Base-by-base conservation (phyloP, 768 basidiomycete genomes). In the Suillus lakei region DNA sequence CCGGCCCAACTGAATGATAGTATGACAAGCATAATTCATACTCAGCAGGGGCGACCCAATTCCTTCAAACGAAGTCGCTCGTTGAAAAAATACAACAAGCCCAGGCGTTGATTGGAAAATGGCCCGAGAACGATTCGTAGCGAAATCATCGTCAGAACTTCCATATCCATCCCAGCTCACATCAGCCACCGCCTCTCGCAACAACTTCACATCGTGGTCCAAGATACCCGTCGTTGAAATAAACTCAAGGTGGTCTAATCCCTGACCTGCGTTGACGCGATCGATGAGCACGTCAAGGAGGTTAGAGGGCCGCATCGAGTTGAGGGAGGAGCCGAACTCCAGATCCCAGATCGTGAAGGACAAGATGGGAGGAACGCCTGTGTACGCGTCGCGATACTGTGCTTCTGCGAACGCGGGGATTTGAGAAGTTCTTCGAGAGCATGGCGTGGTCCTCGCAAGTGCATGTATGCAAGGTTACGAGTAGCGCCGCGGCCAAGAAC, bases 151-250 rank as follows among this genome's bases (percentile, higher is more conserved):
- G n/a, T n/a, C n/a, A 16, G 21, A 16, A 18, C 23, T 23, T 15
- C 43, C 59, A 39, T 41, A 30, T 30, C 28, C 34, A 41, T 60
- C 59, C 59, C 59, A 60, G n/a, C 21, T 21, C 38, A 60, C 38
- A n/a, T 60, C 39, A 6, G n/a, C 59, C n/a, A 60, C 59, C 18
- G 43, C 59, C 43, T 60, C 59, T 60, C 26, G 39, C 59, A 60
- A 9, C 8, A 41, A 60, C 28, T 21, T 0, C 26, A 44, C 39
- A 4, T 60, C 39, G 4, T 12, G 28, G 16, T 18, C 32, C 16
- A 6, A 8, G 9, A 60, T 26, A 44, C 44, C 26, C 26, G 10
- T 5, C 15, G 39, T 43, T 36, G 8, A 8, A 30, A 18, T 30
- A 9, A 60, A 4, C 10, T 16, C 23, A 12, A 60, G 59, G 38